Evolutionary conservation across 495 filamentous ascomycete genomes (phyloP).

Genomic region (Jackrogersella minutella): DNA sequence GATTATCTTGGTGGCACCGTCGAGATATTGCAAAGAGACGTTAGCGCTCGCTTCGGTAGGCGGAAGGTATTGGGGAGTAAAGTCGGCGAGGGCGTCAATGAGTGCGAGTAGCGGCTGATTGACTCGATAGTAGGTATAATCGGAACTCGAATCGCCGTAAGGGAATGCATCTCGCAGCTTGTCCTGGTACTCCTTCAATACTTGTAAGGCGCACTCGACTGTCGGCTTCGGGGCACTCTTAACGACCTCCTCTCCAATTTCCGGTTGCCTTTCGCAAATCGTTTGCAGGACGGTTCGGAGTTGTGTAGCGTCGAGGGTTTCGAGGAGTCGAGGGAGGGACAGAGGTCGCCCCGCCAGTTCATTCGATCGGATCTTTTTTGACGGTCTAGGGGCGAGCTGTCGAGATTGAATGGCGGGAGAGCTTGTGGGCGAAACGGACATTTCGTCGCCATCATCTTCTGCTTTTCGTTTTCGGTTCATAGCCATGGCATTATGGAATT

Average conservation of each 20-base stretch:
- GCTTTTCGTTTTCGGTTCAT: slow-evolving; percentile 84
- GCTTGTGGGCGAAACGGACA: slow-evolving; percentile 83
- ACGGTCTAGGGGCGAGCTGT: slow-evolving; percentile 64
- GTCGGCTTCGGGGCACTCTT: slow-evolving; percentile 84
- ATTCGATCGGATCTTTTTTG: slow-evolving; percentile 66
- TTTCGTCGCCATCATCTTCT: slow-evolving; percentile 85
- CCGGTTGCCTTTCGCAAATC: slow-evolving; percentile 88
- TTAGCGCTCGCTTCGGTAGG: slow-evolving; percentile 84
- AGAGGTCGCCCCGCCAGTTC: slow-evolving; percentile 83
- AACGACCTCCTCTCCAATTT: slow-evolving; percentile 82
- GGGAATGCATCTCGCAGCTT: slow-evolving; percentile 83
- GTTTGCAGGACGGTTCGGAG: slow-evolving; percentile 82
- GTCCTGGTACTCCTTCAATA: slow-evolving; percentile 82
- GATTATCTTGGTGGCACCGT: slow-evolving; percentile 87
- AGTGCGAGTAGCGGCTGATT: slow-evolving; percentile 80
- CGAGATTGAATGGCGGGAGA: slow-evolving; percentile 77
- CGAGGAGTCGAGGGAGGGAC: slow-evolving; percentile 80
- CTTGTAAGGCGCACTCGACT: slow-evolving; percentile 77
- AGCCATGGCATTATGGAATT: slow-evolving; percentile 60
- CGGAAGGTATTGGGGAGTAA: slow-evolving; percentile 93
- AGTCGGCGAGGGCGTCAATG: slow-evolving; percentile 89
- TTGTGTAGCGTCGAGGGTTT: slow-evolving; percentile 86
- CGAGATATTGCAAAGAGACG: slow-evolving; percentile 82
- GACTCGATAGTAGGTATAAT: slow-evolving; percentile 95
- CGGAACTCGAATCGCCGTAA: slow-evolving; percentile 82